phyloP scores from a whole-genome alignment of 2,329 filamentous ascomycete genomes.

The Aspergillus carbonarius region DNA sequence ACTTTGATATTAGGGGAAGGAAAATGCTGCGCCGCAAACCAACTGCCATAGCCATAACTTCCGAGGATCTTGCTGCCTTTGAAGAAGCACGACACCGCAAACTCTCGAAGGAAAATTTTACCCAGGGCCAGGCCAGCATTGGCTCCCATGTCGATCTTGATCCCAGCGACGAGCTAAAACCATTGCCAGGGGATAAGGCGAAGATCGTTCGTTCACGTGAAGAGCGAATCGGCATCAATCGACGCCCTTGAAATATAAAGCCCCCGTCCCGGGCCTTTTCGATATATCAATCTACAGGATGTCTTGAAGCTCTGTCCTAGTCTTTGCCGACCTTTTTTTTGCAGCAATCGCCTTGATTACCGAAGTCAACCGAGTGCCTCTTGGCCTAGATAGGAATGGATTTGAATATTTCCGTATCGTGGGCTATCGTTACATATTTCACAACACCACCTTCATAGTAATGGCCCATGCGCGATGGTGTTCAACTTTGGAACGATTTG shows the following conservation, averaged over 20 bases:
- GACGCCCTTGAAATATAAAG: constrained; percentile 17
- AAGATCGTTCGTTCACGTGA: constrained; percentile 48
- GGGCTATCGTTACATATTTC: too few relatives aligned
- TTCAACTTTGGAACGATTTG: too few relatives aligned
- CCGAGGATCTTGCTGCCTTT: constrained; percentile 49
- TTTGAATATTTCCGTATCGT: too few relatives aligned
- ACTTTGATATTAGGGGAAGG: constrained; percentile 3
- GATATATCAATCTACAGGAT: not conserved
- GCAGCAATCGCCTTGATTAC: too few relatives aligned
- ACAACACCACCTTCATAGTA: too few relatives aligned
- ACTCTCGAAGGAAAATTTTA: constrained; percentile 28
- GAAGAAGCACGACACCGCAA: constrained; percentile 43
- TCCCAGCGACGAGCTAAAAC: constrained; percentile 52
- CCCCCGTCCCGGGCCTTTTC: too few relatives aligned
- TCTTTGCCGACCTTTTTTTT: not conserved
- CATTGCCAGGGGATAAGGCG: constrained; percentile 50
- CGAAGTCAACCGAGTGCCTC: too few relatives aligned
- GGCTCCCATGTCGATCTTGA: constrained; percentile 35
- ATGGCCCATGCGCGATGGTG: too few relatives aligned
- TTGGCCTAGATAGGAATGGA: too few relatives aligned
- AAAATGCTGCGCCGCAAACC: constrained; percentile 53
- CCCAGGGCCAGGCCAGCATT: constrained; percentile 21
- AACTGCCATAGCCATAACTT: constrained; percentile 51
- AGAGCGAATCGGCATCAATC: constrained; percentile 45
- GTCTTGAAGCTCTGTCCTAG: not conserved